phyloP scores from a whole-genome alignment of 495 filamentous ascomycete genomes.

The Ramalina intermedia region DNA sequence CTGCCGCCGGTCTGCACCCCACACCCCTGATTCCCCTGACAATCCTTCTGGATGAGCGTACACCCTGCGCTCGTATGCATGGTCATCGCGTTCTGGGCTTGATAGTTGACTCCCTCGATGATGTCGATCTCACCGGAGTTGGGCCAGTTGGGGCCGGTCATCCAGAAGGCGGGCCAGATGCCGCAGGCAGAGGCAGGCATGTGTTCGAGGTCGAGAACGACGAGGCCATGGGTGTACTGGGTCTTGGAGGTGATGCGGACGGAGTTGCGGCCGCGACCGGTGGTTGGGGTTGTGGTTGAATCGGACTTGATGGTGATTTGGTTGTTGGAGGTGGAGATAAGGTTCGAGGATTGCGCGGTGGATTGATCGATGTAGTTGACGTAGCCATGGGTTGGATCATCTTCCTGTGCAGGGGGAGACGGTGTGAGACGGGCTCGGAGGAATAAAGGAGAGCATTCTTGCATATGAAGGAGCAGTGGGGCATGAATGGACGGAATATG shows the following conservation, averaged over 20 bases:
- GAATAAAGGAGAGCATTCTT: slow-evolving; percentile 7
- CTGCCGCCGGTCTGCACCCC: slow-evolving; percentile 7
- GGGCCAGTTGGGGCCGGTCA: slow-evolving; percentile 53
- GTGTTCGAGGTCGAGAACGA: slow-evolving; percentile 61
- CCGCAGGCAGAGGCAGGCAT: slow-evolving; percentile 62
- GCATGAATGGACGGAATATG: slow-evolving; percentile 15
- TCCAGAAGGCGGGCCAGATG: slow-evolving; percentile 50
- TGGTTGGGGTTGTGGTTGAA: slow-evolving; percentile 15
- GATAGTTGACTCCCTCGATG: slow-evolving; percentile 69
- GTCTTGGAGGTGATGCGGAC: slow-evolving; percentile 57
- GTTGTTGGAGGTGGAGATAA: slow-evolving; percentile 39
- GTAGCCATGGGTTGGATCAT: slow-evolving; percentile 16
- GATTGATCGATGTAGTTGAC: slow-evolving; percentile 40
- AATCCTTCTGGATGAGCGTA: slow-evolving; percentile 20
- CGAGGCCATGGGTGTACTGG: slow-evolving; percentile 51
- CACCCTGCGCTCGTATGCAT: slow-evolving; percentile 47
- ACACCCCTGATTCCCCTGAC: slow-evolving; percentile 33
- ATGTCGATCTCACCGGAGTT: slow-evolving; percentile 78
- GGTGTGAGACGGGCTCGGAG: background rate
- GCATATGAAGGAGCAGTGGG: background rate
- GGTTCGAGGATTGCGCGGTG: slow-evolving; percentile 37
- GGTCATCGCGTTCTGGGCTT: slow-evolving; percentile 50
- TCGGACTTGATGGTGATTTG: slow-evolving; percentile 40
- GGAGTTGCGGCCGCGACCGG: slow-evolving; percentile 44
- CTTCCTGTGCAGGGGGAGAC: background rate